These are phyloP conservation scores for Flueggea neowawraea DNA, from an alignment of 441 rosid genomes.

Conservation along the genomic window DNA sequence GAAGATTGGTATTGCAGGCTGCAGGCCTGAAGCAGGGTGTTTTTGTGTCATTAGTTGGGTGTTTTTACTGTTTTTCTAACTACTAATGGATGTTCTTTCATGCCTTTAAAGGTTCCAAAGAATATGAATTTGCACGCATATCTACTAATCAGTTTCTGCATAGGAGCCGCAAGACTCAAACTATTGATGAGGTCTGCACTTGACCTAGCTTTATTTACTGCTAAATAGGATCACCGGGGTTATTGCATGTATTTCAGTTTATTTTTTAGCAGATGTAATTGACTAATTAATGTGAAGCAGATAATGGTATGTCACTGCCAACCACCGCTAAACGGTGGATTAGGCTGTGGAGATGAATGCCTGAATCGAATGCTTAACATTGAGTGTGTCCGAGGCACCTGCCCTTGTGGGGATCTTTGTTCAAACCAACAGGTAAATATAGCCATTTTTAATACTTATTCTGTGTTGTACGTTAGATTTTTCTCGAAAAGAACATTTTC, in stretches of 20 bases:
- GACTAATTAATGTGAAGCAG: conserved; percentile 35
- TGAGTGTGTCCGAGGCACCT: conserved; percentile 92
- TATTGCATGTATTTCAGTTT: conserved; percentile 1
- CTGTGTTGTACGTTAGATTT: conserved; percentile 2
- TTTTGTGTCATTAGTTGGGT: too few species aligned
- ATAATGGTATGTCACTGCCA: conserved; percentile 96
- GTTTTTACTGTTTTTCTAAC: not conserved
- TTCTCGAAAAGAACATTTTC: conserved; percentile 4
- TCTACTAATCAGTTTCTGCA: conserved; percentile 79
- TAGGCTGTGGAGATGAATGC: conserved; percentile 95
- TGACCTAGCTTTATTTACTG: conserved; percentile 9
- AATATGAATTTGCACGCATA: conserved; percentile 60
- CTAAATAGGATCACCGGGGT: conserved; percentile 1
- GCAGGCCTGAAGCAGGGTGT: too few species aligned
- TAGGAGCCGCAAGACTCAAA: conserved; percentile 80
- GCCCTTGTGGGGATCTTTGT: conserved; percentile 90
- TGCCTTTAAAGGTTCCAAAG: conserved; percentile 48
- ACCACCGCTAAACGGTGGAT: conserved; percentile 49
- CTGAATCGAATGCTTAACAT: conserved; percentile 95
- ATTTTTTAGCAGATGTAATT: not conserved
- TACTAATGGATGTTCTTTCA: conserved; percentile 17
- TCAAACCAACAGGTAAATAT: conserved; percentile 84
- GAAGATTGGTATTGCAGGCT: not conserved
- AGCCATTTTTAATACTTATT: not conserved
- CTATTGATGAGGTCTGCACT: conserved; percentile 86